phyloP scores from a whole-genome alignment of 169 alveolate species.

The Plasmodium coatneyi region DNA sequence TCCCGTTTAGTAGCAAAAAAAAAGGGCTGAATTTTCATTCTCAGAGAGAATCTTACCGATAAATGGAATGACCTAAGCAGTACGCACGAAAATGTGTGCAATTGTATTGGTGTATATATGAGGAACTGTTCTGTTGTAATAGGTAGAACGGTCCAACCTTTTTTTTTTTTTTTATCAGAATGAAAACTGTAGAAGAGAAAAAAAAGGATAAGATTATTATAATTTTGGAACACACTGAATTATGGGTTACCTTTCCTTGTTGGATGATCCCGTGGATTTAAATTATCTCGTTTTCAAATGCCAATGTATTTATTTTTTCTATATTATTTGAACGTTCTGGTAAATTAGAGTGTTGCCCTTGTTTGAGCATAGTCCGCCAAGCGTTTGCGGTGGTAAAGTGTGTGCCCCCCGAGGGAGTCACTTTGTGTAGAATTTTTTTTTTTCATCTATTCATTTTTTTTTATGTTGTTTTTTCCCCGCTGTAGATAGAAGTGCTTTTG shows the following conservation, averaged over 20 bases:
- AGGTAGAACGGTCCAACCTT: not conserved
- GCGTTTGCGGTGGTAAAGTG: not conserved
- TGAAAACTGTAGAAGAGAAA: not conserved
- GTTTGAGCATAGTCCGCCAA: not conserved
- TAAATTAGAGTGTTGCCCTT: not conserved
- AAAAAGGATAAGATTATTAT: not conserved
- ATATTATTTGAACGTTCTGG: constrained; percentile 9
- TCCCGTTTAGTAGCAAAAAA: not conserved
- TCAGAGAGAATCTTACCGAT: not conserved
- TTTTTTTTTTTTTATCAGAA: not conserved
- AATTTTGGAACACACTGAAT: not conserved
- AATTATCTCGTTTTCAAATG: constrained; percentile 9
- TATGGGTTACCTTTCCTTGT: not conserved
- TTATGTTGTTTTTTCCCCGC: not conserved
- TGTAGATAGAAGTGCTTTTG: not conserved
- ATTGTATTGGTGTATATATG: not conserved
- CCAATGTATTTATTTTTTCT: not conserved
- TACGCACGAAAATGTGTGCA: not conserved
- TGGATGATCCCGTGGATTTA: not conserved
- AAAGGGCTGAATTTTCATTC: not conserved
- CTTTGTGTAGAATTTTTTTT: not conserved
- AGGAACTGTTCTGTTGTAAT: not conserved
- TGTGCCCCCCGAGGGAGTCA: not conserved
- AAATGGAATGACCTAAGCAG: not conserved
- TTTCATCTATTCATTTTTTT: not conserved